Conservation (phyloP, 164 flowering plant genomes). For the Nymphaea colorata region DNA sequence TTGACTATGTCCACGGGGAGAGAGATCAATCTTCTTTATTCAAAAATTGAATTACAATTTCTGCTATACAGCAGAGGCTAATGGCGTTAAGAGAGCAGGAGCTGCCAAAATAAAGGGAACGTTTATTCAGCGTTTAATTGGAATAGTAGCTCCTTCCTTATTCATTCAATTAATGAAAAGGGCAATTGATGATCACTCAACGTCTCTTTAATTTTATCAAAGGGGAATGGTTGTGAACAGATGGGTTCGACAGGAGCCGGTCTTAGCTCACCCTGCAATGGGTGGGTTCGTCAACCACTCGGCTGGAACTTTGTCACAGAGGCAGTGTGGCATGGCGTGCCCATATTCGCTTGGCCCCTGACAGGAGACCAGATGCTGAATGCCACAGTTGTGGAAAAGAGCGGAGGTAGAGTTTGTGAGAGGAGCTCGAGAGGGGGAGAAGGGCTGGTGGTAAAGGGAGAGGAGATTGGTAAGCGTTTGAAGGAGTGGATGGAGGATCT, state of each 20-base stretch:
- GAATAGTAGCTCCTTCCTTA: too few relatives aligned
- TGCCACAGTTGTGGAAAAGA: slow-evolving; percentile 18
- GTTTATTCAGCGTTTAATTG: too few relatives aligned
- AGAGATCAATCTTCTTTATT: too few relatives aligned
- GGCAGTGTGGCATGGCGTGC: slow-evolving; percentile 20
- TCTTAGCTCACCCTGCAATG: slow-evolving; percentile 15
- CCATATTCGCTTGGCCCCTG: slow-evolving; percentile 23
- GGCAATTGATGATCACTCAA: too few relatives aligned
- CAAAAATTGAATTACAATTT: too few relatives aligned
- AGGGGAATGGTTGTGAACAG: slow-evolving; percentile 15
- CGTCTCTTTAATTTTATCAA: too few relatives aligned
- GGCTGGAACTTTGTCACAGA: slow-evolving; percentile 33
- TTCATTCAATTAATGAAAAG: too few relatives aligned
- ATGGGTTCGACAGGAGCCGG: slow-evolving; percentile 21
- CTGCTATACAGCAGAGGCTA: too few relatives aligned
- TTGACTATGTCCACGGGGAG: too few relatives aligned
- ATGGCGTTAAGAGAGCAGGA: too few relatives aligned
- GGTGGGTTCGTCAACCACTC: slow-evolving; percentile 29
- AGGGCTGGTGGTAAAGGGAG: slow-evolving; percentile 9
- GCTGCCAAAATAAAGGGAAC: too few relatives aligned
- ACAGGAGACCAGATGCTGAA: slow-evolving; percentile 25
- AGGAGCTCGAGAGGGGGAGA: slow-evolving; percentile 16
- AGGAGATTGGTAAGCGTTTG: slow-evolving; percentile 15
- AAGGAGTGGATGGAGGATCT: slow-evolving; percentile 13
- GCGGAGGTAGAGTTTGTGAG: slow-evolving; percentile 21